Evolutionary conservation across 345 rosid genomes (phyloP), one percentile per base, ranked within the genome.

Genomic region (Citrus maxima): DNA sequence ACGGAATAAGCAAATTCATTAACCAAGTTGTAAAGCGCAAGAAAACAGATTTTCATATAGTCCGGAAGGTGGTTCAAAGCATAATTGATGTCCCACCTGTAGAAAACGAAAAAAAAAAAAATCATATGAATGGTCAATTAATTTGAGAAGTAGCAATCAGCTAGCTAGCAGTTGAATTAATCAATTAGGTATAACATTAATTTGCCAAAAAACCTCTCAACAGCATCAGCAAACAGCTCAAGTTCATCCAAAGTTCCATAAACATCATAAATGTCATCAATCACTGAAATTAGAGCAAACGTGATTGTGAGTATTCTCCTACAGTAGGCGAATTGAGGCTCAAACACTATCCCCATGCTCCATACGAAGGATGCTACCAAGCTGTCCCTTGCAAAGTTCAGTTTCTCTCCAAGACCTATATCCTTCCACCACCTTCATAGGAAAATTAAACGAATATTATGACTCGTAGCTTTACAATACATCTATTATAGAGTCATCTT

Each of bases 11-110:
- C 73, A 73, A 80, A 78, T 37, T 85, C 85, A 18, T 83, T 83
- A 10, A 80, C 73, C 28, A 66, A 68, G 51, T 81, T 80, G n/a
- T 67, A 79, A 2, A 83, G 73, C 9, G 81, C 85, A 2, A 82
- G 54, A 67, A 82, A 84, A 55, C 86, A 78, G 24, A 79, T 14
- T 68, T 83, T 82, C 88, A 84, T 80, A 51, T 76, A 82, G 21
- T 78, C 65, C 0, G 90, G 88, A 38, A 85, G 76, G 38, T 75
- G 22, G 10, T 79, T 30, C 25, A 78, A 35, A 18, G 69, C 77
- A 10, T 38, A 38, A 38, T 59, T 28, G 2, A 76, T 66, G 30
- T 86, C 88, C 84, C 87, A 81, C 37, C 88, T 84, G 4, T 24
- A 24, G 72, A 32, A 32, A 32, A 32, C 5, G 5, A 32, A 4